Evolutionary conservation across 805 yeast species (phyloP).

Genomic region (Pichia cephalocereana): DNA sequence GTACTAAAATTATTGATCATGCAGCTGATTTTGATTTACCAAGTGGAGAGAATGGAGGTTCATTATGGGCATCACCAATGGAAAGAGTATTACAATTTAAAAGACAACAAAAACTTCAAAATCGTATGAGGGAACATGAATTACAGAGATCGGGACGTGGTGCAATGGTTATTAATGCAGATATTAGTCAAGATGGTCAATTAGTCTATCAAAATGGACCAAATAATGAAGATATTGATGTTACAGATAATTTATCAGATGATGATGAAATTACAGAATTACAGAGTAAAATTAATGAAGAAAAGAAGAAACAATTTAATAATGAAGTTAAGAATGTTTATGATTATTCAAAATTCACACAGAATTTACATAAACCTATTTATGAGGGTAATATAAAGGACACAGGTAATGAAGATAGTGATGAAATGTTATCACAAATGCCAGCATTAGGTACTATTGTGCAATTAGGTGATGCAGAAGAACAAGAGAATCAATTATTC

Average conservation of each 20-base stretch:
- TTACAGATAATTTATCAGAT: slow-evolving; percentile 20
- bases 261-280: slow-evolving; percentile 30
- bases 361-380: slow-evolving; percentile 42
- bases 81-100: slow-evolving; percentile 85
- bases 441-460: slow-evolving; percentile 17
- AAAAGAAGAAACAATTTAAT: slow-evolving; percentile 22
- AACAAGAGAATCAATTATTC: slow-evolving; percentile 23
- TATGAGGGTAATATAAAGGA: slow-evolving; percentile 14
- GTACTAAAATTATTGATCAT: slow-evolving; percentile 88
- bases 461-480: slow-evolving; percentile 25
- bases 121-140: slow-evolving; percentile 54
- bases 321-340: slow-evolving; percentile 35
- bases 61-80: slow-evolving; percentile 76
- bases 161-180: slow-evolving; percentile 64
- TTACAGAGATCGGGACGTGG: slow-evolving; percentile 63
- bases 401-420: not conserved
- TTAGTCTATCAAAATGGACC: slow-evolving; percentile 48
- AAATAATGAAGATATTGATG: slow-evolving; percentile 15
- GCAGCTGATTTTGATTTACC: slow-evolving; percentile 78
- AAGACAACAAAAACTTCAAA: slow-evolving; percentile 67
- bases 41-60: slow-evolving; percentile 29
- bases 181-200: slow-evolving; percentile 64
- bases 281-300: slow-evolving; percentile 27
- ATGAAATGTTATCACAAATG: not conserved
- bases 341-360: slow-evolving; percentile 50